These are phyloP conservation scores for Trifolium fragiferum DNA, from an alignment of 306 rosid species.

Conservation along the genomic window DNA sequence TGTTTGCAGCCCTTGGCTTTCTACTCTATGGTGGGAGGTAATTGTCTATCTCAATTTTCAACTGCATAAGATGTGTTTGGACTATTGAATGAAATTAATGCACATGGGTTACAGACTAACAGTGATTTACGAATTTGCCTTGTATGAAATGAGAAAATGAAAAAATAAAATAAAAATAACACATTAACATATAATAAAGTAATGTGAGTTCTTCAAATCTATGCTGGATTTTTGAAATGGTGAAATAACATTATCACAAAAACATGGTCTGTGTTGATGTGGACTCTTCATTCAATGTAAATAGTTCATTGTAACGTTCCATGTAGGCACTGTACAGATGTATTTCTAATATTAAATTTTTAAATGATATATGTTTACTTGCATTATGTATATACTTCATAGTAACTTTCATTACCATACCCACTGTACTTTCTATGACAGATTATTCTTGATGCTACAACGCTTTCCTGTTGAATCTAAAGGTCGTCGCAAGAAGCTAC, in stretches of 20 bases:
- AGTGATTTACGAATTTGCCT: conserved; percentile 25
- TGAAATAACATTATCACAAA: conserved; percentile 17
- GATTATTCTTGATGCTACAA: conserved; percentile 96
- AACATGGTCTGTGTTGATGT: neutral
- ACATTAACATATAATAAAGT: neutral
- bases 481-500: conserved; percentile 98
- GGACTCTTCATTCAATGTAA: conserved; percentile 8
- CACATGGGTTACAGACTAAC: conserved; percentile 33
- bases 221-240: neutral
- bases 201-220: conserved; percentile 3
- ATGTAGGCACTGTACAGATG: neutral
- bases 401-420: conserved; percentile 24
- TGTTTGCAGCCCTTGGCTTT: conserved; percentile 97
- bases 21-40: conserved; percentile 99
- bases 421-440: conserved; percentile 45
- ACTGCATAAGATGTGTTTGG: conserved; percentile 29
- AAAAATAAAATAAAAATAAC: conserved; percentile 8
- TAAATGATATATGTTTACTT: neutral
- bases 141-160: conserved; percentile 21
- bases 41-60: conserved; percentile 37
- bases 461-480: conserved; percentile 99
- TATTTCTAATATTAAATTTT: conserved; percentile 16
- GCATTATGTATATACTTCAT: conserved; percentile 23
- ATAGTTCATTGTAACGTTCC: conserved; percentile 13
- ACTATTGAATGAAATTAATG: conserved; percentile 12